These are phyloP conservation scores for Metarhizium brunneum DNA, from an alignment of 2,329 filamentous ascomycete genomes.

Conservation along the genomic window DNA sequence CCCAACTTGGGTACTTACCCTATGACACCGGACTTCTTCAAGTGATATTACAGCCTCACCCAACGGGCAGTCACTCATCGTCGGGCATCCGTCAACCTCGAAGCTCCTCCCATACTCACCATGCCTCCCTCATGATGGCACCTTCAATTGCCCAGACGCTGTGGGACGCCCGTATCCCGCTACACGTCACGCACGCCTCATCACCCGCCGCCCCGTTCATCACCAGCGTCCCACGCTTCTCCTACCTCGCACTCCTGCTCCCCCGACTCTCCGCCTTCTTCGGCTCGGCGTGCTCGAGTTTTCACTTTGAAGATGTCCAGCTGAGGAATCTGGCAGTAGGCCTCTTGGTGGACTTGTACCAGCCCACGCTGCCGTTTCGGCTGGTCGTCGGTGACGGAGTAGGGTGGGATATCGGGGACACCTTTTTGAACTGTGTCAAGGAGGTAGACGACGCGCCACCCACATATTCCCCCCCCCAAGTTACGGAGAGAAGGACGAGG, in stretches of 20 bases:
- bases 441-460: slow-evolving; percentile 30
- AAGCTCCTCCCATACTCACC: background rate
- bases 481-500: too few relatives aligned
- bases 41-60: background rate
- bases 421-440: slow-evolving; percentile 56
- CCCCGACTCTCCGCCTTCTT: slow-evolving; percentile 47
- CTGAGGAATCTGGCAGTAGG: slow-evolving; percentile 45
- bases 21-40: background rate
- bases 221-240: slow-evolving; percentile 46
- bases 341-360: slow-evolving; percentile 48
- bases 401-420: slow-evolving; percentile 52
- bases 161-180: slow-evolving; percentile 45
- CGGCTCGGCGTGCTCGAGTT: slow-evolving; percentile 44
- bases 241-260: slow-evolving; percentile 48
- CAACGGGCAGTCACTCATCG: background rate
- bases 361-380: slow-evolving; percentile 43
- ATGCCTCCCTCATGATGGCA: slow-evolving; percentile 2
- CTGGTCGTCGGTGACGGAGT: slow-evolving; percentile 44
- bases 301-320: slow-evolving; percentile 46
- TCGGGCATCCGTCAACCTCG: slow-evolving; percentile 2
- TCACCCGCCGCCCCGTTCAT: slow-evolving; percentile 40
- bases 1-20: background rate
- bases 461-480: too few relatives aligned
- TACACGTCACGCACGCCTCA: slow-evolving; percentile 43
- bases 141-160: slow-evolving; percentile 34